Percentiles rank a stretch among this genome's conserved stretches.
Evolutionary conservation across 148 eudicot genomes (phyloP).

Genomic region (Cornus florida): DNA sequence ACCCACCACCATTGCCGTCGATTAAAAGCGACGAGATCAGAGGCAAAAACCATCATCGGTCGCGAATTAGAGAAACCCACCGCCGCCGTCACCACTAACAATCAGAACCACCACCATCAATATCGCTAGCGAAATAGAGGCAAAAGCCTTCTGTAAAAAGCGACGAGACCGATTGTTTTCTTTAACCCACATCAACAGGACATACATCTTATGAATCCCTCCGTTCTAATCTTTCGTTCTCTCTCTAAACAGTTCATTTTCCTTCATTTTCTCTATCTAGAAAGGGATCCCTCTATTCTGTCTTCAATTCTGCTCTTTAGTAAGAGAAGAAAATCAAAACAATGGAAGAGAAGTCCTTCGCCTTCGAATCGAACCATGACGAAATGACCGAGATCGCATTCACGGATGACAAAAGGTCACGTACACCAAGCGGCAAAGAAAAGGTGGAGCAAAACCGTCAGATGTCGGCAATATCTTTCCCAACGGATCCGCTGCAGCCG

Average conservation of each 20-base stretch:
- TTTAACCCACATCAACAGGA: too few relatives aligned
- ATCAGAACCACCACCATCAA: too few relatives aligned
- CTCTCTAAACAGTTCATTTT: background rate
- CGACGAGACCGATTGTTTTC: too few relatives aligned
- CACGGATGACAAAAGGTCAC: slow-evolving; percentile 49
- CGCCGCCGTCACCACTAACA: too few relatives aligned
- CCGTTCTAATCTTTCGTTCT: background rate
- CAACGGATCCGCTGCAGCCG: slow-evolving; percentile 18
- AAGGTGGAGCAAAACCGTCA: slow-evolving; percentile 33
- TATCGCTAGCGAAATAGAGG: too few relatives aligned
- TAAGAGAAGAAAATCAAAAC: background rate
- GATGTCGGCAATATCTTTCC: slow-evolving; percentile 20
- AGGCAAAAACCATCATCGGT: too few relatives aligned
- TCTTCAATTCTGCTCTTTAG: background rate
- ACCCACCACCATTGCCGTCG: too few relatives aligned
- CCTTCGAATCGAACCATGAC: slow-evolving; percentile 24
- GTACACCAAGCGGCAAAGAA: slow-evolving; percentile 20
- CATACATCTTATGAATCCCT: background rate
- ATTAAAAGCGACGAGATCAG: too few relatives aligned
- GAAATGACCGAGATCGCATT: slow-evolving; percentile 20
- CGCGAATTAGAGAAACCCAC: too few relatives aligned
- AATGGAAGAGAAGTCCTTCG: slow-evolving; percentile 39
- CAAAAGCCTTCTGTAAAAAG: too few relatives aligned
- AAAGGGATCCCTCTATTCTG: too few relatives aligned
- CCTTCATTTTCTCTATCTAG: background rate